Evolutionary conservation across 208 protist species (phyloP).

Genomic region (Acanthamoeba royreba): DNA sequence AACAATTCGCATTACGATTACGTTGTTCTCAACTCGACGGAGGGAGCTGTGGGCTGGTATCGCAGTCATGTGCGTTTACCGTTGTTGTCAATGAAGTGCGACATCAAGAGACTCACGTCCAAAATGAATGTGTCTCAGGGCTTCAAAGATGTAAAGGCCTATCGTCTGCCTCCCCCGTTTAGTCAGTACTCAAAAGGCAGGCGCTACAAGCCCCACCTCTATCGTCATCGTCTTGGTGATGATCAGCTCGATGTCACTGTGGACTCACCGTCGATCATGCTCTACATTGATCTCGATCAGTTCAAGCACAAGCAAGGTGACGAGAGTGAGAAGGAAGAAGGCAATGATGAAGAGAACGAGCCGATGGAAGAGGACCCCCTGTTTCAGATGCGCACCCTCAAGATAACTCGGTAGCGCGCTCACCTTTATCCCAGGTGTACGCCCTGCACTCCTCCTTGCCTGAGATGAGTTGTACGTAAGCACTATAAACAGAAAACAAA

Average conservation of each 20-base stretch:
- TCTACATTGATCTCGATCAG: neutral
- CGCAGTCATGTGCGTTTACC: neutral
- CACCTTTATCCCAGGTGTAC: too few species aligned
- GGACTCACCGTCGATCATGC: neutral
- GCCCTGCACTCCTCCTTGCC: too few species aligned
- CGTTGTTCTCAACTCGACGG: neutral
- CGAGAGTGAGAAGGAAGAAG: neutral
- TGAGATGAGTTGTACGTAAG: too few species aligned
- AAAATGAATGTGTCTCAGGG: neutral
- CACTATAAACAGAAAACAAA: too few species aligned
- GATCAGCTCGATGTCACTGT: neutral
- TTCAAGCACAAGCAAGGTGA: constrained; percentile 22
- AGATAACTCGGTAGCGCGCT: too few species aligned
- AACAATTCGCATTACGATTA: neutral
- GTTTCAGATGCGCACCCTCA: too few species aligned
- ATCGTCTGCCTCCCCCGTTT: neutral
- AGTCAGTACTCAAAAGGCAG: neutral
- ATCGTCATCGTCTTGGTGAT: neutral
- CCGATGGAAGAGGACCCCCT: too few species aligned
- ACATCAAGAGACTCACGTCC: neutral
- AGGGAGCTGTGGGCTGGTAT: neutral
- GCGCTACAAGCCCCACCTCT: neutral
- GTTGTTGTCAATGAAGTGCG: neutral
- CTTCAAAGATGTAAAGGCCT: neutral
- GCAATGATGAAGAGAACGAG: neutral